These are phyloP conservation scores for Phtheirospermum japonicum DNA, from an alignment of 257 asterid species.

Conservation along the genomic window DNA sequence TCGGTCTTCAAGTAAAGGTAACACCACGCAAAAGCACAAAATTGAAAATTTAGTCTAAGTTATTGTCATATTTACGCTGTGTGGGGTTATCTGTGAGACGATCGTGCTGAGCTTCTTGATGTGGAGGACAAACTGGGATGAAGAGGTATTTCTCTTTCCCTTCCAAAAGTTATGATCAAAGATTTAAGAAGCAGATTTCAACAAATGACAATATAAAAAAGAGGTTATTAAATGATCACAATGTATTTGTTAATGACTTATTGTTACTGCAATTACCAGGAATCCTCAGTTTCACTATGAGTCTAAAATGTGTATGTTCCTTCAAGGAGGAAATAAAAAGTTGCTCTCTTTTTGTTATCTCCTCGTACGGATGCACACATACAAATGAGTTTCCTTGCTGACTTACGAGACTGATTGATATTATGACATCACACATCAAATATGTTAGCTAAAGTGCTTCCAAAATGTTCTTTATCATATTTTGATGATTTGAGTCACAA, in stretches of 20 bases:
- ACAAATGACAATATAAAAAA: not conserved
- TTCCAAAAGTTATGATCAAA: not conserved
- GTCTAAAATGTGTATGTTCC: not conserved
- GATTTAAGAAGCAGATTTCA: not conserved
- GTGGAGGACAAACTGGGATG: no score
- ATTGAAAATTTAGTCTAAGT: no score
- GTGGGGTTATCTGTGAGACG: slow-evolving; percentile 9
- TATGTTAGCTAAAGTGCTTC: slow-evolving; percentile 13
- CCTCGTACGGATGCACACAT: not conserved
- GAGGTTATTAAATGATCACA: no score
- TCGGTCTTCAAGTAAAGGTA: slow-evolving; percentile 12
- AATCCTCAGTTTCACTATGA: not conserved
- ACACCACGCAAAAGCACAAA: no score
- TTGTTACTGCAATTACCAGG: no score
- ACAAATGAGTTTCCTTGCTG: slow-evolving; percentile 2
- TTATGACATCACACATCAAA: slow-evolving; percentile 3
- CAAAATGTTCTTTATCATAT: slow-evolving; percentile 12
- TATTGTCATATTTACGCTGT: not conserved
- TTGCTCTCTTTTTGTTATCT: not conserved
- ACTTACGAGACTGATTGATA: not conserved
- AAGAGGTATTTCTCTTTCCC: slow-evolving; percentile 3
- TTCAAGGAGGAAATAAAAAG: not conserved
- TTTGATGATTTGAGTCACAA: slow-evolving; percentile 11
- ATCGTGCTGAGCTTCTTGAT: no score
- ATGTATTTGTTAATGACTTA: no score